Evolutionary conservation across 1,284 basidiomycete species (phyloP), one percentile per base, ranked within the genome.

Genomic region (Ceratorhiza oryzae-sativae): DNA sequence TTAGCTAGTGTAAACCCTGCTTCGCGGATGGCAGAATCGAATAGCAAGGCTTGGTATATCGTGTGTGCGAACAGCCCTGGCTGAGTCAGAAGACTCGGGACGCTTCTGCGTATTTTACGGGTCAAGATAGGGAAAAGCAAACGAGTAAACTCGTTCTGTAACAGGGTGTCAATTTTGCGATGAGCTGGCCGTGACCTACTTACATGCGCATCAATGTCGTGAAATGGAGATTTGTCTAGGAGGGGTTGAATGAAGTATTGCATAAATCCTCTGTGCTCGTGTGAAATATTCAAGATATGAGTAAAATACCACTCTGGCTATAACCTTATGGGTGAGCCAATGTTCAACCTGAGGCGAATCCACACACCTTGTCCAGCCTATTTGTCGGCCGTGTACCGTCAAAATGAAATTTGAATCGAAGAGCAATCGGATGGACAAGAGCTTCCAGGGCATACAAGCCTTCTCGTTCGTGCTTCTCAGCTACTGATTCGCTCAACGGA

Each of bases 261-360:
- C 83, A 95, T 87, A 81, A 98, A 94, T 23, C 84, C 78, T 41
- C 87, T 84, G 76, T 97, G 94, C 73, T 95, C 91, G 76, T 93
- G 92, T 39, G 88, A 85, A 68, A 90, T 86, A 77, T 97, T 94
- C 32, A 93, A 84, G 18, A 98, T 85, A 79, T 98, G 93, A 1
- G 93, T 91, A 77, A 99, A 92, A 77, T 93, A 98, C 94, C 97
- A 99, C 80, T 98, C 97, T 0, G 97, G 97, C 92, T 95, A 77
- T 25, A 71, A 45, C 13, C 9, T 5, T n/a, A 51, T 45, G 49
- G 45, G 45, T 58, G 53, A 59, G 60, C 18, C 48, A 20, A 56
- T 36, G 42, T 13, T 15, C 27, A 61, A n/a, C 13, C 20, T 56
- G 18, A 34, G 20, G 39, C 46, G 39, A 49, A 27, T 25, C 18